These are phyloP conservation scores for Xylaria castorea DNA, from an alignment of 495 filamentous ascomycete species.

Conservation along the genomic window DNA sequence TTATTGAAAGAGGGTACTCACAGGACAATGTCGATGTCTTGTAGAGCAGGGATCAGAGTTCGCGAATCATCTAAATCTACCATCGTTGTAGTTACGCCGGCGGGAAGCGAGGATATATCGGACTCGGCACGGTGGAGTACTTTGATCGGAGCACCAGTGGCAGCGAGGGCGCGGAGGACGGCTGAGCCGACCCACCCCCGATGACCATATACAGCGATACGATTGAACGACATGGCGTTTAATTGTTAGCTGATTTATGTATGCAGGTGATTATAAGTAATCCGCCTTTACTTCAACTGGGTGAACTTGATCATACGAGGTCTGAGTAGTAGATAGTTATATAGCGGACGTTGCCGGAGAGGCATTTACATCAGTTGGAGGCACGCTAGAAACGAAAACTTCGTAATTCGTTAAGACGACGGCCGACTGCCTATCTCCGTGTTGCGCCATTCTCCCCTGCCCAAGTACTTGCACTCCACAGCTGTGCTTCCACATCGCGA, in stretches of 20 bases:
- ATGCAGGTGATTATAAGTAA: neutral
- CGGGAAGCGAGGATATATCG: constrained; percentile 33
- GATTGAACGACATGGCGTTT: constrained; percentile 45
- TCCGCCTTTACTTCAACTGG: neutral
- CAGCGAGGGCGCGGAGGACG: constrained; percentile 32
- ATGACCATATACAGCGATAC: constrained; percentile 39
- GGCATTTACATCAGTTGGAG: neutral
- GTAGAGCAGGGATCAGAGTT: constrained; percentile 28
- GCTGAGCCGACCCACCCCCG: constrained; percentile 39
- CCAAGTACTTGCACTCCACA: neutral
- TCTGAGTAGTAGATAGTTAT: neutral
- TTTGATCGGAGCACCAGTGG: constrained; percentile 33
- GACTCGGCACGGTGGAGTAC: constrained; percentile 37
- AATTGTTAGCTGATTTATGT: neutral
- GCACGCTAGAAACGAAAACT: neutral
- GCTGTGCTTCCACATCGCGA: neutral
- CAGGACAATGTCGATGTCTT: constrained; percentile 37
- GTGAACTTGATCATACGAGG: neutral
- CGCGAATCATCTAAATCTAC: constrained; percentile 33
- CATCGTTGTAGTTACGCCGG: constrained; percentile 25
- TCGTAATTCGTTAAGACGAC: neutral
- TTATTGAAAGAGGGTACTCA: constrained; percentile 21
- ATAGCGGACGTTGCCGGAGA: neutral
- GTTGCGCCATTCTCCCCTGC: neutral
- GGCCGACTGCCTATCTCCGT: constrained; percentile 1